These are phyloP conservation scores for Melastoma malabathricum DNA, from an alignment of 345 rosid species.

Conservation along the genomic window DNA sequence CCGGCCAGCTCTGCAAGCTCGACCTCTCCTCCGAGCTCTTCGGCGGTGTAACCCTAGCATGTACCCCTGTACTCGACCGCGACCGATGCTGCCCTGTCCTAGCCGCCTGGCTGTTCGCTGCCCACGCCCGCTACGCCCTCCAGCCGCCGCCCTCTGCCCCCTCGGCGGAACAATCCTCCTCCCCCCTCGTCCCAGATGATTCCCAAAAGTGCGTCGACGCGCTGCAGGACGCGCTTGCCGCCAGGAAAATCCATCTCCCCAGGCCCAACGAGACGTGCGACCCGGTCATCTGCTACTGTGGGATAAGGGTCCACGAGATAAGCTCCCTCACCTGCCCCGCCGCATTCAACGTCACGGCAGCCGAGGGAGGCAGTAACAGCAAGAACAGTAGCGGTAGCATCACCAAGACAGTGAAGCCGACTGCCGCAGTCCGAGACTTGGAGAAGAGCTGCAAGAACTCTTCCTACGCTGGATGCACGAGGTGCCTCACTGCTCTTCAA, in stretches of 20 bases:
- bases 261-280: constrained; percentile 86
- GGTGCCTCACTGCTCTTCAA: constrained; percentile 87
- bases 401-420: constrained; percentile 61
- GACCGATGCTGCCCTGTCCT: constrained; percentile 95
- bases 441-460: constrained; percentile 90
- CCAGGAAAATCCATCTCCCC: constrained; percentile 71
- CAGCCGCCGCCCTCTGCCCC: constrained; percentile 26
- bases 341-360: constrained; percentile 63
- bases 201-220: constrained; percentile 96
- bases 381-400: too few relatives aligned
- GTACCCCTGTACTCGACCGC: constrained; percentile 78
- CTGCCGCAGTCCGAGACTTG: constrained; percentile 69
- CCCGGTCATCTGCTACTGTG: constrained; percentile 76
- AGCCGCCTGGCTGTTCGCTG: constrained; percentile 98
- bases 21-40: constrained; percentile 96
- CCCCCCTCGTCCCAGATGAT: constrained; percentile 96
- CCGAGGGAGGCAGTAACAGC: too few relatives aligned
- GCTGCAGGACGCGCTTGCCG: constrained; percentile 57
- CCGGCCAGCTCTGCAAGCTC: constrained; percentile 55
- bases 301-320: constrained; percentile 91
- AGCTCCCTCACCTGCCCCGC: constrained; percentile 94
- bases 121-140: constrained; percentile 84
- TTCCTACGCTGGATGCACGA: constrained; percentile 84
- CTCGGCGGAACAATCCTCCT: constrained; percentile 37
- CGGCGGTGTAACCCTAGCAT: constrained; percentile 89